Percentiles rank a stretch among this genome's conserved stretches.
Conservation (phyloP, 2,329 filamentous ascomycete genomes). For the Alternaria sp. region DNA sequence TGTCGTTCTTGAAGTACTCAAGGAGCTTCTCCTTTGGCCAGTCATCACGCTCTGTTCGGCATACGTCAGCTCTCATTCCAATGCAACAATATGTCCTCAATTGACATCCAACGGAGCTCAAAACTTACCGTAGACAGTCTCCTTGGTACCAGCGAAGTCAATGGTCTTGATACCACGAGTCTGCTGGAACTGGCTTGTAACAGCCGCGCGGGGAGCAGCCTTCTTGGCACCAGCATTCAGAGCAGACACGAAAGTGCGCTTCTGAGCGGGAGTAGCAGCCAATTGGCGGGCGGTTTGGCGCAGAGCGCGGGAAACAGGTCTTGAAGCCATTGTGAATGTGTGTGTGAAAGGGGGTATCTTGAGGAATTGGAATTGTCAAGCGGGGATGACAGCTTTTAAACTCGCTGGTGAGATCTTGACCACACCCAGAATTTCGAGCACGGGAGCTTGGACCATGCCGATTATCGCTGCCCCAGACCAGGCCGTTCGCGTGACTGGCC, state of each 20-base stretch:
- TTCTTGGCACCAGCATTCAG: constrained; percentile 56
- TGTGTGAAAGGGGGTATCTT: constrained; percentile 48
- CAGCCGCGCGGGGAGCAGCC: constrained; percentile 56
- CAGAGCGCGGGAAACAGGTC: constrained; percentile 72
- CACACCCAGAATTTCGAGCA: constrained; percentile 22
- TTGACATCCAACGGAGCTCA: neutral
- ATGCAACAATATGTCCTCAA: neutral
- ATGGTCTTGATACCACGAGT: constrained; percentile 95
- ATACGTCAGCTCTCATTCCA: constrained; percentile 33
- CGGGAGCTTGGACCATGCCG: constrained; percentile 21
- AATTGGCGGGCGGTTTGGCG: constrained; percentile 66
- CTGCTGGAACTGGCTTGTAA: constrained; percentile 66
- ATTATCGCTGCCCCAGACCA: constrained; percentile 24
- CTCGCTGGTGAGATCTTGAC: constrained; percentile 9
- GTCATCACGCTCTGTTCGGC: constrained; percentile 83
- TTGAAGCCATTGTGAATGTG: constrained; percentile 74
- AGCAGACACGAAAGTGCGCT: constrained; percentile 67
- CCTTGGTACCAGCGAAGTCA: constrained; percentile 95
- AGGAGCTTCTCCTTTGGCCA: constrained; percentile 99
- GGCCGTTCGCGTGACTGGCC: constrained; percentile 12
- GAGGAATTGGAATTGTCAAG: constrained; percentile 26
- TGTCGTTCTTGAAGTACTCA: constrained; percentile 99
- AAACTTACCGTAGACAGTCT: constrained; percentile 86
- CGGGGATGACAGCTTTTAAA: constrained; percentile 41
- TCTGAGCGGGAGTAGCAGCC: constrained; percentile 59